These are phyloP conservation scores for Kalmusia sp. DNA, from an alignment of 2,329 filamentous ascomycete genomes.

Conservation along the genomic window DNA sequence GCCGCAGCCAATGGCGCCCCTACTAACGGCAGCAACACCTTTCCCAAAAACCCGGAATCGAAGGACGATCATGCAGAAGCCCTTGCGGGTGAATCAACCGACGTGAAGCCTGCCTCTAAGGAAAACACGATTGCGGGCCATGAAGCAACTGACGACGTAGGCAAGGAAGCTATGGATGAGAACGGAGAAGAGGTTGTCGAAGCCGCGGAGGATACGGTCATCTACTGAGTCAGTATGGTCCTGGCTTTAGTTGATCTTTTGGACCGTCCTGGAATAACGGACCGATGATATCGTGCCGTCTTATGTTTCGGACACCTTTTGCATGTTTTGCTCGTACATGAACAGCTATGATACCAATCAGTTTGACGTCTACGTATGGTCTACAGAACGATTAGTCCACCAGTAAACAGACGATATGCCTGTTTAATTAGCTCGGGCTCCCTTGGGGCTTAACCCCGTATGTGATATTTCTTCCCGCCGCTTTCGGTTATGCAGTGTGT, in stretches of 20 bases:
- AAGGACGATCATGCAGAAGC: conserved; percentile 31
- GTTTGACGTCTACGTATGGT: not conserved
- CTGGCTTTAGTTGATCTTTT: not conserved
- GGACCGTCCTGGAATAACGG: conserved; percentile 13
- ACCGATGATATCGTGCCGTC: conserved; percentile 5
- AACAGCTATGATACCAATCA: conserved; percentile 9
- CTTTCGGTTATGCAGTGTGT: not conserved
- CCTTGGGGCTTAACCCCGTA: not conserved
- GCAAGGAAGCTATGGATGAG: conserved; percentile 66
- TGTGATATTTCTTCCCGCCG: not conserved
- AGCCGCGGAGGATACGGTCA: conserved; percentile 88
- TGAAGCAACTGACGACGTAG: conserved; percentile 44
- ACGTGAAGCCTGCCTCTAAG: conserved; percentile 17
- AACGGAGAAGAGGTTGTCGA: conserved; percentile 80
- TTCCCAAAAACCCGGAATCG: conserved; percentile 31
- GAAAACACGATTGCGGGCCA: conserved; percentile 30
- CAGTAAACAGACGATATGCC: not conserved
- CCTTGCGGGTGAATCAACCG: conserved; percentile 25
- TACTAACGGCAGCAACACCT: conserved; percentile 31
- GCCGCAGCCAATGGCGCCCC: conserved; percentile 27
- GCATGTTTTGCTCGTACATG: not conserved
- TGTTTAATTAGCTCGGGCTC: not conserved
- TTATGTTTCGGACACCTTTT: not conserved
- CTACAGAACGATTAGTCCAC: not conserved
- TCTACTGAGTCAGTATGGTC: conserved; percentile 67